Base-by-base conservation (phyloP, 192 early-diverging fungal species). In the Coemansia sp. region DNA sequence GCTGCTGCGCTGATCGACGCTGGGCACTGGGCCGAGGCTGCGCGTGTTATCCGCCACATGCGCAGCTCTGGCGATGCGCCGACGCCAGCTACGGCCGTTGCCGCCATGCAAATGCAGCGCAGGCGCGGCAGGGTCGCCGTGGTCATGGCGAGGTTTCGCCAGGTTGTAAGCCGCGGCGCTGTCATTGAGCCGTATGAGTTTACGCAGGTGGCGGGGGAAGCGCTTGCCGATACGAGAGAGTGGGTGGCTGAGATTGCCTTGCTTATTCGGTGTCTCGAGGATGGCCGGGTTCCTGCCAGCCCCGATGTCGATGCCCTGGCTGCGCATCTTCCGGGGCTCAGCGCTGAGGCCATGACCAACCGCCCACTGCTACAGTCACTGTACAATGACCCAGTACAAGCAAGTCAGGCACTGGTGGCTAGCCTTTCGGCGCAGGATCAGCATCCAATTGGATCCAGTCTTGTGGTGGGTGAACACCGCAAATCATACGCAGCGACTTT, bases 221-320 rank as follows among this genome's bases (percentile, higher is more conserved):
- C 70, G 50, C 71, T 73, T 39, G 76, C 64, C 6, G 68, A 48
- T 13, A 68, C 77, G 2, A 27, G 29, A 11, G 48, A 11, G 24
- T 74, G 77, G 68, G 57, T 61, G 8, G 44, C 77, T 3, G 77
- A 79, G 65, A 64, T 70, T 16, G 77, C 77, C 68, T 63, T 79
- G 64, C 54, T 73, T 19, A 50, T 70, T 2, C 53, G 72, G 17
- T 70, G 68, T 27, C 66, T 79, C 5, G 72, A 74, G 61, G 68
- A 63, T 21, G 64, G 72, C 10, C 61, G 64, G 29, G 62, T 79
- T 8, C 46, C 64, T 13, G 65, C 70, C 37, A 71, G 72, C 56
- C 68, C 77, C 1, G 77, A 64, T 8, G 72, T 71, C 11, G 72
- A 74, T 14, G 68, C 77, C 21, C 42, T 79, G 60, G 77, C 77